Base-by-base conservation (phyloP, 805 yeast species). In the Candida chauliodis region DNA sequence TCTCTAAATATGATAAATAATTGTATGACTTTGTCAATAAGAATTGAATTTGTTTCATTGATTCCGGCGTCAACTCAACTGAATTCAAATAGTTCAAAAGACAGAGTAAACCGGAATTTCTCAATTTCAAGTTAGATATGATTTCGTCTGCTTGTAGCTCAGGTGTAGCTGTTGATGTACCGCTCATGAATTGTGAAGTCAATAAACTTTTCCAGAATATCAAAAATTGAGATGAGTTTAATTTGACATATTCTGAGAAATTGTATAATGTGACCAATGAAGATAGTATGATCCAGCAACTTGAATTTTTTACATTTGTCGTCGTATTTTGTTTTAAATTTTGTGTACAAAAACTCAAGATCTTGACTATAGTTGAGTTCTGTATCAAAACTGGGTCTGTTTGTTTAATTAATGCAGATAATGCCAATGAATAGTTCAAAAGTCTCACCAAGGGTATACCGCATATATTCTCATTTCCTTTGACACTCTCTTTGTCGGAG, bases 281-380 rank as follows among this genome's bases (percentile, higher is more conserved):
- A 2, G 69, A 46, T 29, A 69, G 53, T n/a, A 66, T 56, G 5
- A 64, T 52, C 74, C 73, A 69, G 43, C 72, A 67, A 9, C 66
- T 45, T 1, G 63, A 53, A 40, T 56, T 58, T 34, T 56, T 60
- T 36, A 54, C 39, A 15, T 47, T 56, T 17, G 43, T 43, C 19
- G 49, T 53, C 23, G 50, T 53, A 41, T 51, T 63, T 39, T 66
- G 70, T 47, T 69, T 69, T 48, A 69, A 56, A 37, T 56, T 63
- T 38, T 69, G 74, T 8, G 74, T 69, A 45, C 73, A 69, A 41
- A 66, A 68, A 60, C 73, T 66, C 43, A 69, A 51, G 8, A 68
- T 53, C 38, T 66, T 65, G 15, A 68, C 66, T 15, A 67, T 53
- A 2, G 68, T 63, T 5, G 73, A 52, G 36, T 66, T 65, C 41